Percentiles rank a stretch among this genome's conserved stretches.
Evolutionary conservation across 2,329 filamentous ascomycete genomes (phyloP).

Genomic region (Colletotrichum falcatum): DNA sequence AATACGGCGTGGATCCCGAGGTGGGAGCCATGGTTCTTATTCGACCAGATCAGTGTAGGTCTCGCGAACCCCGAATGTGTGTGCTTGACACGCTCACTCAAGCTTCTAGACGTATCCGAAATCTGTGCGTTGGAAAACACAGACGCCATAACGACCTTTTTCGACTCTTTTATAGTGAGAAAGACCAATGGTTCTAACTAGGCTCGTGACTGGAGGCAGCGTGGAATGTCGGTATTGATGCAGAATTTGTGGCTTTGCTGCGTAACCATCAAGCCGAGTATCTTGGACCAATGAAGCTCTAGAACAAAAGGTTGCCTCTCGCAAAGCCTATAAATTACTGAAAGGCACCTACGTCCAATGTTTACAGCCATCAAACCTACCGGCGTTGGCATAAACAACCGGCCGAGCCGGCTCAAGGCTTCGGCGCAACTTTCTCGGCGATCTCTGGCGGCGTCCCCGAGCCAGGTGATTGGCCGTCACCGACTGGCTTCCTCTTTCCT

Average conservation of each 20-base stretch:
- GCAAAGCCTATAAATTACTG: neutral
- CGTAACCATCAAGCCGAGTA: neutral
- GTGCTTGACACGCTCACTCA: neutral
- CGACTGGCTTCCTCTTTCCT: neutral
- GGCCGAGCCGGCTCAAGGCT: neutral
- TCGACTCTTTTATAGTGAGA: neutral
- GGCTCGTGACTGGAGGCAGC: neutral
- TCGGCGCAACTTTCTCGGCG: constrained; percentile 20
- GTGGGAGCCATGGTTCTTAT: constrained; percentile 69
- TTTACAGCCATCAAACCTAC: too few relatives aligned
- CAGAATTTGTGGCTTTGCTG: neutral
- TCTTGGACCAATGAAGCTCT: neutral
- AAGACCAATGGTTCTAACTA: neutral
- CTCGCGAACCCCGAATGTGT: constrained; percentile 37
- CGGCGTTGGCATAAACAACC: too few relatives aligned
- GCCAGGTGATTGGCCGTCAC: constrained; percentile 27
- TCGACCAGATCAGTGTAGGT: constrained; percentile 77
- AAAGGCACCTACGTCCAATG: neutral
- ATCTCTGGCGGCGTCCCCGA: constrained; percentile 25
- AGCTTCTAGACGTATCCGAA: neutral
- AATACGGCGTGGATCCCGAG: constrained; percentile 67
- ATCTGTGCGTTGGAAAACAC: neutral
- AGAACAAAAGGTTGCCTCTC: neutral
- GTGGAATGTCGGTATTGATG: too few relatives aligned
- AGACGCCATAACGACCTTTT: neutral